Evolutionary conservation across 1,139 yeast genomes (phyloP).

Genomic region (Diutina catenulata): DNA sequence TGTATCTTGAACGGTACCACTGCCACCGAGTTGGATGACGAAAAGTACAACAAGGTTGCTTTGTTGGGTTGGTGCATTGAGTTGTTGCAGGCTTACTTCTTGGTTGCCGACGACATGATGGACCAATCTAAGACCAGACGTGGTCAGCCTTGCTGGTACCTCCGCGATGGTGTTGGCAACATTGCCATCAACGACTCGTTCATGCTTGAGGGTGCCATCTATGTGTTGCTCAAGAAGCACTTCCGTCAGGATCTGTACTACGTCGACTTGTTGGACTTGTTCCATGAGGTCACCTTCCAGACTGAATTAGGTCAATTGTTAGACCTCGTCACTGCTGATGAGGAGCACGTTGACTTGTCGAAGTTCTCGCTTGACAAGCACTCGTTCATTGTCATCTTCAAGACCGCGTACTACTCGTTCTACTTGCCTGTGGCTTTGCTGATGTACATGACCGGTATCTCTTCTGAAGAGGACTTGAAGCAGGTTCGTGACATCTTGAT

Average conservation of each 20-base stretch:
- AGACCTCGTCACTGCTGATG: constrained; percentile 96
- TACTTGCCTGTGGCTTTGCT: constrained; percentile 96
- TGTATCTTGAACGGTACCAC: constrained; percentile 59
- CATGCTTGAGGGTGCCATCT: constrained; percentile 93
- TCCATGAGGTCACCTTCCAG: constrained; percentile 92
- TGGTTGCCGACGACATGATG: constrained; percentile 99
- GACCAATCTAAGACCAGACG: constrained; percentile 94
- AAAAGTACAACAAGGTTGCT: constrained; percentile 76
- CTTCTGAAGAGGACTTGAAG: constrained; percentile 58
- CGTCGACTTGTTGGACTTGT: constrained; percentile 81
- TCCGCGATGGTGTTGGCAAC: constrained; percentile 65
- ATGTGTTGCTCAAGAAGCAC: constrained; percentile 77
- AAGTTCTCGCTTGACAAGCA: constrained; percentile 85
- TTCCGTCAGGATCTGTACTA: constrained; percentile 76
- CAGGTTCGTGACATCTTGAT: constrained; percentile 84
- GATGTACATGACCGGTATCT: constrained; percentile 82
- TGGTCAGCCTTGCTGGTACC: constrained; percentile 98
- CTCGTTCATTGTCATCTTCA: constrained; percentile 88
- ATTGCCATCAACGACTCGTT: constrained; percentile 96
- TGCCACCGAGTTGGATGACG: constrained; percentile 45
- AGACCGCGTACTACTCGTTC: constrained; percentile 96
- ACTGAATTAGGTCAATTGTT: constrained; percentile 95
- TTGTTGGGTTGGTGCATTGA: constrained; percentile 95
- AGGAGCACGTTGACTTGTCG: constrained; percentile 77
- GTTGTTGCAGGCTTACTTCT: constrained; percentile 88